A percentile compares a stretch with the other conserved stretches of the same genome.
Evolutionary conservation across 345 rosid genomes (phyloP).

Genomic region (Isatis tinctoria): DNA sequence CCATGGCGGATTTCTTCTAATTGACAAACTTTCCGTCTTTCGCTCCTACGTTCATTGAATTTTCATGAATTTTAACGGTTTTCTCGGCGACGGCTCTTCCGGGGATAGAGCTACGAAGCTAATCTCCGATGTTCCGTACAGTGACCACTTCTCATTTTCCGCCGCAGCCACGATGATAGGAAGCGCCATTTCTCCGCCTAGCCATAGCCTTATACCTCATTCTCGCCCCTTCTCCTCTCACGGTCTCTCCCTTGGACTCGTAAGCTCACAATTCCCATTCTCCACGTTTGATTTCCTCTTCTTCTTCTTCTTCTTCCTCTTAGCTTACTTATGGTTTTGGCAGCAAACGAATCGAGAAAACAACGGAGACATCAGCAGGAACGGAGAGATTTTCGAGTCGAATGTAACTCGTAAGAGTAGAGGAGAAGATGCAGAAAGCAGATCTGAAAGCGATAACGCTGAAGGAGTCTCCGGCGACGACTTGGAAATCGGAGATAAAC

Average conservation of each 20-base stretch:
- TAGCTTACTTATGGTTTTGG: background rate
- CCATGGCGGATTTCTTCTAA: slow-evolving; percentile 15
- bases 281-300: background rate
- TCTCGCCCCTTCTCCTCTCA: slow-evolving; percentile 32
- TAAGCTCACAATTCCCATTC: slow-evolving; percentile 8
- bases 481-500: slow-evolving; percentile 68
- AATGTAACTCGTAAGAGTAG: slow-evolving; percentile 32
- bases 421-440: slow-evolving; percentile 59
- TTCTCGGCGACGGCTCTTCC: slow-evolving; percentile 20
- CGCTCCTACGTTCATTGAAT: background rate
- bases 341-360: slow-evolving; percentile 41
- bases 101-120: slow-evolving; percentile 11
- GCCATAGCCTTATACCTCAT: background rate
- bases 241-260: slow-evolving; percentile 45
- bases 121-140: slow-evolving; percentile 34
- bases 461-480: slow-evolving; percentile 85
- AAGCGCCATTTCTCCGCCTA: slow-evolving; percentile 27
- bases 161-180: slow-evolving; percentile 22
- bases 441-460: slow-evolving; percentile 93
- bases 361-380: slow-evolving; percentile 22
- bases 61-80: slow-evolving; percentile 39
- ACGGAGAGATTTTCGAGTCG: slow-evolving; percentile 32
- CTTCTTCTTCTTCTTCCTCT: background rate
- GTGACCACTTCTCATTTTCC: slow-evolving; percentile 20
- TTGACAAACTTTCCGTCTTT: background rate